Evolutionary conservation across 371 early-diverging fungal genomes (phyloP).

Genomic region (Mucor lusitanicus): DNA sequence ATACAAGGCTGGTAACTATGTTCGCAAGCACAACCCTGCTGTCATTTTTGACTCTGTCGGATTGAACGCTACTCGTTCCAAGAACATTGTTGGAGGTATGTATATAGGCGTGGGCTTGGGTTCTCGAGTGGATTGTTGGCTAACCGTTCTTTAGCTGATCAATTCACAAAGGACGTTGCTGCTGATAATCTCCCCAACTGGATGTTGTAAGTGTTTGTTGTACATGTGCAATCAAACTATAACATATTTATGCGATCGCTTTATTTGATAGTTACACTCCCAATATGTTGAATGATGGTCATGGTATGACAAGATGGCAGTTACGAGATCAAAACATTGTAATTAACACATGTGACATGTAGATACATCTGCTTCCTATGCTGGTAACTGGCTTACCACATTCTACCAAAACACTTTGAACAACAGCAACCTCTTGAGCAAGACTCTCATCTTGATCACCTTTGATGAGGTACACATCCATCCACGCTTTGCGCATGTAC

Average conservation of each 20-base stretch:
- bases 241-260: not conserved
- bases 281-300: constrained; percentile 33
- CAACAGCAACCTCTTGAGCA: constrained; percentile 21
- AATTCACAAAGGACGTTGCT: constrained; percentile 26
- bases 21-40: constrained; percentile 57
- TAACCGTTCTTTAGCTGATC: constrained; percentile 1
- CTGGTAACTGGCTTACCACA: constrained; percentile 30
- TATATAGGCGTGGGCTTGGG: not conserved
- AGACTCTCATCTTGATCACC: constrained; percentile 31
- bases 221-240: not conserved
- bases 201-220: constrained; percentile 28
- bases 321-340: not conserved
- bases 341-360: not conserved
- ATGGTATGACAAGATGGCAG: constrained; percentile 13
- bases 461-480: constrained; percentile 25
- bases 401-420: constrained; percentile 32
- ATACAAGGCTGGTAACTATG: constrained; percentile 26
- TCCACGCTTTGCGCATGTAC: not conserved
- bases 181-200: constrained; percentile 30
- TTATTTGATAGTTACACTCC: constrained; percentile 26
- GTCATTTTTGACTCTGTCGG: constrained; percentile 51
- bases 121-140: not conserved
- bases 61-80: constrained; percentile 31
- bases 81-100: constrained; percentile 44
- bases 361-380: constrained; percentile 35